Evolutionary conservation across 495 filamentous ascomycete genomes (phyloP).

Genomic region (Aspergillus funiculosus): DNA sequence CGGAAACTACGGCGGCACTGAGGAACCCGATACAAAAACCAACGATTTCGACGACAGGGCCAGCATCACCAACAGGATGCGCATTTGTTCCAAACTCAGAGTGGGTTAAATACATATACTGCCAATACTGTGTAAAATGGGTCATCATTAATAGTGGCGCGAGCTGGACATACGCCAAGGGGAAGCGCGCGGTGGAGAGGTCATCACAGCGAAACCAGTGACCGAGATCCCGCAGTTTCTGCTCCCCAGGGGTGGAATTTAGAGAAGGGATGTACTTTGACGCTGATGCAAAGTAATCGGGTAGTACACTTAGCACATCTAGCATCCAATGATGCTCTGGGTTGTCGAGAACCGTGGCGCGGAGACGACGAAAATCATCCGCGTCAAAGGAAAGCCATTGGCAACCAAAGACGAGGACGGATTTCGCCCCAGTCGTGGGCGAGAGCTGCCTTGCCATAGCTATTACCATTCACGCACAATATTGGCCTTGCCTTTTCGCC

Average conservation of each 20-base stretch:
- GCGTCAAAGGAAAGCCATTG: constrained; percentile 31
- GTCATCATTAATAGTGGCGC: constrained; percentile 34
- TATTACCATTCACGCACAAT: no score
- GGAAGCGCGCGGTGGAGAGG: constrained; percentile 11
- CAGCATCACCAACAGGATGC: not conserved
- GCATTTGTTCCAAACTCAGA: not conserved
- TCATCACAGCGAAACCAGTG: constrained; percentile 25
- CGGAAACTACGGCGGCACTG: constrained; percentile 33
- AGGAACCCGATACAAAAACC: constrained; percentile 46
- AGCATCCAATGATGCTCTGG: constrained; percentile 28
- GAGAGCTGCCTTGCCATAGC: constrained; percentile 4
- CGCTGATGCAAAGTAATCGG: constrained; percentile 26
- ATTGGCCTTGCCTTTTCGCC: no score
- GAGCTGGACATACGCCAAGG: constrained; percentile 29
- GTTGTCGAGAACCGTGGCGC: constrained; percentile 24
- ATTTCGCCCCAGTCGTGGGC: not conserved
- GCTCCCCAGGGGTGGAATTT: constrained; percentile 14
- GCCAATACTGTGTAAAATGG: constrained; percentile 30
- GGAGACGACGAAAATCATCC: constrained; percentile 22
- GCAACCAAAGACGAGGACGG: constrained; percentile 29
- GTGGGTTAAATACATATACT: constrained; percentile 12
- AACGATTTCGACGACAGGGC: constrained; percentile 27
- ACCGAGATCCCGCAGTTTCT: constrained; percentile 22
- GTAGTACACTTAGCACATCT: constrained; percentile 24
- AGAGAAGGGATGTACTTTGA: constrained; percentile 22